Percentiles rank a stretch among this genome's conserved stretches.
These are phyloP conservation scores for Neurospora sp. DNA, from an alignment of 495 filamentous ascomycete species.

Conservation along the genomic window DNA sequence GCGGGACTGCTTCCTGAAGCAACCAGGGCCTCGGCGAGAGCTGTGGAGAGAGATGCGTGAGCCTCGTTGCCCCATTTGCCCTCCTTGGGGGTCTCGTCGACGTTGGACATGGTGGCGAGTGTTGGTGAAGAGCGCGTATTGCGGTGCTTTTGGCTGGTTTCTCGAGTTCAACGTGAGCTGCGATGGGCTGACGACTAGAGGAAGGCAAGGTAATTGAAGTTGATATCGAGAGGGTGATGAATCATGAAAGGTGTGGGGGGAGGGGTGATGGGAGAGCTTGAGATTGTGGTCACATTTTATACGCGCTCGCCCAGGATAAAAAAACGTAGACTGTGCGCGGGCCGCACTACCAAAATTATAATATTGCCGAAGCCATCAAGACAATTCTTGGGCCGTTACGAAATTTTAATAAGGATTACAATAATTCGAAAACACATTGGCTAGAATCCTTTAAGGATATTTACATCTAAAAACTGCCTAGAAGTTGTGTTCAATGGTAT, in stretches of 20 bases:
- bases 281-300: not conserved
- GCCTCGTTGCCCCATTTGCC: constrained; percentile 18
- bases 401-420: too few species aligned
- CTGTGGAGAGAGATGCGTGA: constrained; percentile 17
- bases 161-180: not conserved
- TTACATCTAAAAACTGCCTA: too few species aligned
- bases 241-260: not conserved
- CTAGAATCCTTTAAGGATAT: too few species aligned
- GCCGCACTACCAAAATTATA: too few species aligned
- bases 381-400: too few species aligned
- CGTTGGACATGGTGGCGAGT: not conserved
- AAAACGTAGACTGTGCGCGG: too few species aligned
- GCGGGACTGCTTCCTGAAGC: not conserved
- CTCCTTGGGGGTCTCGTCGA: not conserved
- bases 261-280: not conserved
- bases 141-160: not conserved
- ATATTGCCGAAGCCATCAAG: too few species aligned
- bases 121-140: not conserved
- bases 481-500: too few species aligned
- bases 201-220: not conserved
- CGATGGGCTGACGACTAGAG: not conserved
- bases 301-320: not conserved
- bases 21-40: constrained; percentile 10
- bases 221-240: not conserved
- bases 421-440: too few species aligned